Conservation (phyloP, 2,329 filamentous ascomycete species). For the Gaeumannomyces tritici region DNA sequence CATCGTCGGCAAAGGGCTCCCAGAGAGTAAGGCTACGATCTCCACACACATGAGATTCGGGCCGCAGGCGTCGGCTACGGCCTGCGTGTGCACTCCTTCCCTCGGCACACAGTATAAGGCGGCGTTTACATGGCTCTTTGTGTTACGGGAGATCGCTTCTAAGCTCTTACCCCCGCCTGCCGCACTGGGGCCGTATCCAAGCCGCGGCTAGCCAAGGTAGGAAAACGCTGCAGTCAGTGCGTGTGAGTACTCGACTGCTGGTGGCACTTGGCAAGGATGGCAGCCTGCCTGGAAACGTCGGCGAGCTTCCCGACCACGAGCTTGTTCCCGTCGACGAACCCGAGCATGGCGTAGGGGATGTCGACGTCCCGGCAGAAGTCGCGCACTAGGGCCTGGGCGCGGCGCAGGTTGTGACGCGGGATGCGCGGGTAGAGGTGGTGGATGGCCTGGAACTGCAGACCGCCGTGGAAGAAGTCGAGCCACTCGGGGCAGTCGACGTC, state of each 20-base stretch:
- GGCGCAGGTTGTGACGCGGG: slow-evolving; percentile 74
- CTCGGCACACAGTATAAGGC: background rate
- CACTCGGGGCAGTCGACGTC: slow-evolving; percentile 81
- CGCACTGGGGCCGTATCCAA: background rate
- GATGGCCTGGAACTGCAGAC: slow-evolving; percentile 81
- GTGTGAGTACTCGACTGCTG: slow-evolving; percentile 17
- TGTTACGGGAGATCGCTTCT: background rate
- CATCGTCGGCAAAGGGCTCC: too few relatives aligned
- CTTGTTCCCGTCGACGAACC: slow-evolving; percentile 76
- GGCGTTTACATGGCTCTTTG: background rate
- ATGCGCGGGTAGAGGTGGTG: slow-evolving; percentile 80
- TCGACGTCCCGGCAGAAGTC: slow-evolving; percentile 75
- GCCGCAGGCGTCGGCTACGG: background rate
- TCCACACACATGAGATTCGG: too few relatives aligned
- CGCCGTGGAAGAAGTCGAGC: slow-evolving; percentile 85
- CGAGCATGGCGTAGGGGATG: slow-evolving; percentile 78
- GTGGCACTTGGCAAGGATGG: slow-evolving; percentile 68
- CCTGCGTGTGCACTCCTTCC: too few relatives aligned
- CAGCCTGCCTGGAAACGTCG: slow-evolving; percentile 72
- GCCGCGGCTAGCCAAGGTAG: background rate
- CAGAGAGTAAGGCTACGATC: too few relatives aligned
- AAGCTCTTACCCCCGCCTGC: too few relatives aligned
- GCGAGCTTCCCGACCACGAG: slow-evolving; percentile 67
- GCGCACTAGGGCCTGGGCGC: slow-evolving; percentile 64
- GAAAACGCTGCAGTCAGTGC: background rate